Percentiles rank a stretch among this genome's conserved stretches.
phyloP scores from a whole-genome alignment of 1,284 basidiomycete genomes.

The Heterobasidion annosum region DNA sequence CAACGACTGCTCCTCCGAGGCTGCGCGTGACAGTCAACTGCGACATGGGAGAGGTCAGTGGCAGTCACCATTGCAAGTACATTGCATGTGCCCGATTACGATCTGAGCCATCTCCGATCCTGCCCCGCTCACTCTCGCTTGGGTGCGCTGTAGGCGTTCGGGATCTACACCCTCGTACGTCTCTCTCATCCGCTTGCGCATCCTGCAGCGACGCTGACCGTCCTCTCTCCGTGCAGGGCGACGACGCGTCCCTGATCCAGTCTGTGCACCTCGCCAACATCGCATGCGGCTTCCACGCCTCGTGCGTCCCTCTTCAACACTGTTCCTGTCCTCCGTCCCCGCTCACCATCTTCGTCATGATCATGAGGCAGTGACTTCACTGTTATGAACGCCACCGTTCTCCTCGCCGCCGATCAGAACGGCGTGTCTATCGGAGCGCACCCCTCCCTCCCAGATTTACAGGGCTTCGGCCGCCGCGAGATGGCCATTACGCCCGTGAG shows the following conservation, averaged over 20 bases:
- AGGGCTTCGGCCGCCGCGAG: constrained; percentile 56
- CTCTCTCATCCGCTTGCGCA: no score
- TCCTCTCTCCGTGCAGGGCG: constrained; percentile 49
- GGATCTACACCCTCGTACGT: no score
- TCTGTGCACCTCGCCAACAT: constrained; percentile 57
- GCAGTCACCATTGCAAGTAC: background rate
- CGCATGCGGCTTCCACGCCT: constrained; percentile 58
- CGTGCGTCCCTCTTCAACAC: constrained; percentile 24
- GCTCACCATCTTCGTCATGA: no score
- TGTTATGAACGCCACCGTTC: constrained; percentile 53
- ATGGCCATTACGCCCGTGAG: constrained; percentile 49
- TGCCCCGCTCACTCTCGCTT: no score
- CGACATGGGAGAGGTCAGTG: constrained; percentile 53
- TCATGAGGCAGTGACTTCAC: constrained; percentile 37
- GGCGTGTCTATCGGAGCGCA: constrained; percentile 49
- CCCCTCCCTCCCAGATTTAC: constrained; percentile 51
- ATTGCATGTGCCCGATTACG: background rate
- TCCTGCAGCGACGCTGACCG: constrained; percentile 24
- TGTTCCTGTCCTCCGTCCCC: background rate
- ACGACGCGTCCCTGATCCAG: constrained; percentile 52
- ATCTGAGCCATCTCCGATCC: no score
- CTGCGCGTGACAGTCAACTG: constrained; percentile 43
- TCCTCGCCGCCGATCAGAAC: constrained; percentile 43
- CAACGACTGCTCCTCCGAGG: no score
- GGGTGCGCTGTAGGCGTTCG: no score